Evolutionary conservation across 306 rosid genomes (phyloP).

Genomic region (Psophocarpus tetragonolobus): DNA sequence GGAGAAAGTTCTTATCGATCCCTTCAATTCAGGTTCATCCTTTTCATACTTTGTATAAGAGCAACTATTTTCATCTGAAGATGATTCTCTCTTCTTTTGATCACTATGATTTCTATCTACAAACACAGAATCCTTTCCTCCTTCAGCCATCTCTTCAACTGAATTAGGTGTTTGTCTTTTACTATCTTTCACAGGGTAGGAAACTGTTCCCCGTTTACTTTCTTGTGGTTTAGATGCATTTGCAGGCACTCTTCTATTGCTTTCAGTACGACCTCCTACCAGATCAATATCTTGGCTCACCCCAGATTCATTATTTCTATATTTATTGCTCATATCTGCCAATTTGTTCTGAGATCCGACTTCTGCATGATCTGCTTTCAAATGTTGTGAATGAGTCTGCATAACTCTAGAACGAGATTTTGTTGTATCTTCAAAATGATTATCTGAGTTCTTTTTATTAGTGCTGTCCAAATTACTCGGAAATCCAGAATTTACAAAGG

Average conservation of each 20-base stretch:
- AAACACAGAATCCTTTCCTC: conserved; percentile 56
- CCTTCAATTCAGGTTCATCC: conserved; percentile 87
- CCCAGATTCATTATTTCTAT: conserved; percentile 58
- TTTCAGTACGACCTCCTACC: conserved; percentile 70
- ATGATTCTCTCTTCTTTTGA: conserved; percentile 88
- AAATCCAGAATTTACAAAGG: conserved; percentile 48
- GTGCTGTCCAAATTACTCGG: conserved; percentile 58
- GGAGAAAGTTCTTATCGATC: conserved; percentile 68
- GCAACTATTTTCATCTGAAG: conserved; percentile 97
- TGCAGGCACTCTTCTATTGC: conserved; percentile 59
- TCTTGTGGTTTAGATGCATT: conserved; percentile 55
- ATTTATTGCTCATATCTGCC: conserved; percentile 52
- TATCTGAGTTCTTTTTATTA: conserved; percentile 56
- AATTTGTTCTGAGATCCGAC: conserved; percentile 53
- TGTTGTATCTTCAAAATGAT: conserved; percentile 64
- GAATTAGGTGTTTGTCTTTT: conserved; percentile 59
- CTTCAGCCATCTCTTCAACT: conserved; percentile 57
- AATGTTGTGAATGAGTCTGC: conserved; percentile 58
- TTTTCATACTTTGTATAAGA: conserved; percentile 91
- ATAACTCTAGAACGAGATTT: conserved; percentile 54
- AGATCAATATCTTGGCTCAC: conserved; percentile 53
- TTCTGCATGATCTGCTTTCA: conserved; percentile 61
- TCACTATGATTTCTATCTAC: conserved; percentile 73
- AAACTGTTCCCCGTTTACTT: conserved; percentile 48
- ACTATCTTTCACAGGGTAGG: conserved; percentile 55